Evolutionary conservation across 768 basidiomycete genomes (phyloP).

Genomic region (Hericium coralloides): DNA sequence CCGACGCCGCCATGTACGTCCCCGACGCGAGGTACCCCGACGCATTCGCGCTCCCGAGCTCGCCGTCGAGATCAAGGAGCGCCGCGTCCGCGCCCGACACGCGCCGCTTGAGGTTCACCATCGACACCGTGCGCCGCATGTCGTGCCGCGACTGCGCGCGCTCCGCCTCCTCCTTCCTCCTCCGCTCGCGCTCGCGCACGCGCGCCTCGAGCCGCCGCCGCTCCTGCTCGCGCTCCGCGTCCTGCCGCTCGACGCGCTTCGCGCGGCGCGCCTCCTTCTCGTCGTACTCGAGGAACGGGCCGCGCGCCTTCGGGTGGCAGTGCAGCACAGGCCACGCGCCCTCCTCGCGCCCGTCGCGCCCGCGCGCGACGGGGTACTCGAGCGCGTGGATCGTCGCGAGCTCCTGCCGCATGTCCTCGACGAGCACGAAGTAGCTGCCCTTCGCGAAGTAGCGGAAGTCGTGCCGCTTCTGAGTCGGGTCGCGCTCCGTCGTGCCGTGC

Average conservation of each 20-base stretch:
- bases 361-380: constrained; percentile 60
- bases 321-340: constrained; percentile 79
- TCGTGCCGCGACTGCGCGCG: constrained; percentile 39
- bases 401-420: constrained; percentile 85
- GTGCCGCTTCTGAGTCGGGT: constrained; percentile 78
- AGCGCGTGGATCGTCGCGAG: constrained; percentile 77
- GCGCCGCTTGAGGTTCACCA: constrained; percentile 65
- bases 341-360: constrained; percentile 41
- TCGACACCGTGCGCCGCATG: constrained; percentile 64
- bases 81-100: constrained; percentile 29
- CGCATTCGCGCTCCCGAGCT: constrained; percentile 48
- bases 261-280: constrained; percentile 55
- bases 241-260: constrained; percentile 23
- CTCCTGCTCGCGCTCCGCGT: constrained; percentile 37
- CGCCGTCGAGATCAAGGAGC: constrained; percentile 34
- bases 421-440: constrained; percentile 68
- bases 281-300: constrained; percentile 70
- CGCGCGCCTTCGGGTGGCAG: constrained; percentile 64
- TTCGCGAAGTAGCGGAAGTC: constrained; percentile 84
- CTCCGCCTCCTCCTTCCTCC: constrained; percentile 14
- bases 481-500: constrained; percentile 83
- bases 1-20: constrained; percentile 83
- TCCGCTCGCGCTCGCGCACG: constrained; percentile 22
- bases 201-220: constrained; percentile 19
- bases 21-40: constrained; percentile 63